phyloP scores from a whole-genome alignment of 1,139 yeast species.

The Hemisphaericaspora lyxosophila region DNA sequence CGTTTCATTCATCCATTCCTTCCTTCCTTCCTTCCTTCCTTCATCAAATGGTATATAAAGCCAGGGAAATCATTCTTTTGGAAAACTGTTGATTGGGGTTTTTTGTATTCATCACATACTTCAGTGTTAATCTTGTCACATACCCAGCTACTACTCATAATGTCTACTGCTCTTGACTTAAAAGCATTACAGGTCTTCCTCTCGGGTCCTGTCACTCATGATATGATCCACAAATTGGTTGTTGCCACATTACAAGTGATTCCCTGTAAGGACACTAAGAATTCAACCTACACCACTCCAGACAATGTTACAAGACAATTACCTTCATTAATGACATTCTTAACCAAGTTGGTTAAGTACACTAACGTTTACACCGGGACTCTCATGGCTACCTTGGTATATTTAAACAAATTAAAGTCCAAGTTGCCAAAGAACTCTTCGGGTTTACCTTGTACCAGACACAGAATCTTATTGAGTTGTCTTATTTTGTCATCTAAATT shows the following conservation, averaged over 20 bases:
- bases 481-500: constrained; percentile 69
- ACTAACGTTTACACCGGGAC: constrained; percentile 79
- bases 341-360: constrained; percentile 65
- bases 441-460: constrained; percentile 77
- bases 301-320: constrained; percentile 40
- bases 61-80: no score
- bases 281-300: constrained; percentile 35
- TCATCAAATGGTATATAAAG: no score
- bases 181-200: constrained; percentile 58
- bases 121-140: neutral
- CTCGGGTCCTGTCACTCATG: constrained; percentile 60
- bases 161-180: constrained; percentile 32
- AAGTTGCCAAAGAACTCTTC: constrained; percentile 69
- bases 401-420: constrained; percentile 57
- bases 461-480: constrained; percentile 72
- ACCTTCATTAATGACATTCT: constrained; percentile 75
- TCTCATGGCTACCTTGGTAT: constrained; percentile 68
- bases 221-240: constrained; percentile 65
- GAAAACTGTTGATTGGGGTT: no score
- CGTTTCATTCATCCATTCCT: no score
- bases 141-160: constrained; percentile 4
- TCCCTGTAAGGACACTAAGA: constrained; percentile 47
- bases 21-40: no score
- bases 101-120: no score
- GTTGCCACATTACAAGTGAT: constrained; percentile 62